phyloP scores from a whole-genome alignment of 208 protist species.

The Acanthamoeba triangularis region DNA sequence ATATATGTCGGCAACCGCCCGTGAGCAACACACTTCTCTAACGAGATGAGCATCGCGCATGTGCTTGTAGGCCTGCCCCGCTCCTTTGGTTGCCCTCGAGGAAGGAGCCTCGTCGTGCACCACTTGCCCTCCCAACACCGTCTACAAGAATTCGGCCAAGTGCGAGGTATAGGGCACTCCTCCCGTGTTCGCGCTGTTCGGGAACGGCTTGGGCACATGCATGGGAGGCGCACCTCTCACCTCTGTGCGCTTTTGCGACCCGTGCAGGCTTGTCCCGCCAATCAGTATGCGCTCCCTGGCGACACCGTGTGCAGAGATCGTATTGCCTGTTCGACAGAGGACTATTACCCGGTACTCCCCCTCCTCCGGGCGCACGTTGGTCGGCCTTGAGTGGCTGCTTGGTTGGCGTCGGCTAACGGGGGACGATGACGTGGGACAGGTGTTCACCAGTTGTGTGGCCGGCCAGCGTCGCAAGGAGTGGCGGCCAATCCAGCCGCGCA shows the following conservation, averaged over 20 bases:
- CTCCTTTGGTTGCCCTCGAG: constrained; percentile 14
- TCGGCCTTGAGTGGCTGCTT: not conserved
- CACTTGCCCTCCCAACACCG: constrained; percentile 5
- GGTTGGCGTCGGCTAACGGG: not conserved
- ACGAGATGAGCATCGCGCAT: too few species aligned
- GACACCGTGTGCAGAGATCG: constrained; percentile 35
- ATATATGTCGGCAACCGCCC: not conserved
- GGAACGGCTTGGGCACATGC: too few species aligned
- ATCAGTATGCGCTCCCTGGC: constrained; percentile 57
- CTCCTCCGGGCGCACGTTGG: not conserved
- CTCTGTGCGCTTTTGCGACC: not conserved
- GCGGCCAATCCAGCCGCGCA: constrained; percentile 2
- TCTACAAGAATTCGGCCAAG: constrained; percentile 17
- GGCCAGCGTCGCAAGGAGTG: not conserved
- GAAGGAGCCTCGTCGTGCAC: not conserved
- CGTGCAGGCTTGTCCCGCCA: constrained; percentile 8
- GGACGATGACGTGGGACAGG: not conserved
- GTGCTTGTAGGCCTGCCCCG: not conserved
- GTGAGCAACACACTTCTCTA: not conserved
- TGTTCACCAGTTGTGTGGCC: constrained; percentile 27
- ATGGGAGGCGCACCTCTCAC: too few species aligned
- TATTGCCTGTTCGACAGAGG: not conserved
- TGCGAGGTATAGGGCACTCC: not conserved
- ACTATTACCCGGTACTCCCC: constrained; percentile 4
- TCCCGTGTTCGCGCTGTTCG: not conserved